Percentiles rank a stretch among this genome's conserved stretches.
phyloP scores from a whole-genome alignment of 306 rosid genomes.

The Hippophae rhamnoides region DNA sequence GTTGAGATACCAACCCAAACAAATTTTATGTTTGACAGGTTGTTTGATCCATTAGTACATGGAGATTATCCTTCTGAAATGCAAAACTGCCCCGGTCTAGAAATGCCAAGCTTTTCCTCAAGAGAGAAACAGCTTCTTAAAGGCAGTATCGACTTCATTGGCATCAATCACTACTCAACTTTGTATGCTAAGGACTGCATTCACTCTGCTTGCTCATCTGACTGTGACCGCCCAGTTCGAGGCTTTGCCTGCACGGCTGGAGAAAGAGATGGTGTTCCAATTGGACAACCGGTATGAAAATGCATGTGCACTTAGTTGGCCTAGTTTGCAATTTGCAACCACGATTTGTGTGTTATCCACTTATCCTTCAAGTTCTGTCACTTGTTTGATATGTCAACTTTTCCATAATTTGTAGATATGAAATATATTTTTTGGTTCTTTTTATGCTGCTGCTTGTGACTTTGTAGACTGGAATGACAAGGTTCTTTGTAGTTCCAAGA shows the following conservation, averaged over 20 bases:
- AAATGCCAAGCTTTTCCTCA: slow-evolving; percentile 37
- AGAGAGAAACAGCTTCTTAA: slow-evolving; percentile 32
- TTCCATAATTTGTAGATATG: not conserved
- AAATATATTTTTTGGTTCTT: not conserved
- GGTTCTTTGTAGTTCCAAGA: slow-evolving; percentile 52
- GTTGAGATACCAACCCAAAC: not conserved
- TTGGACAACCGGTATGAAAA: slow-evolving; percentile 40
- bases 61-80: slow-evolving; percentile 59
- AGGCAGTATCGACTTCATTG: slow-evolving; percentile 50
- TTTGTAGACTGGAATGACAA: slow-evolving; percentile 40
- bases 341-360: not conserved
- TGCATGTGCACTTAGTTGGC: not conserved
- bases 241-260: slow-evolving; percentile 33
- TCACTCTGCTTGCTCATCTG: slow-evolving; percentile 25
- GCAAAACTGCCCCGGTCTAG: slow-evolving; percentile 36
- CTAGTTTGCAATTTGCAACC: not conserved
- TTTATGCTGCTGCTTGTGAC: not conserved
- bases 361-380: not conserved
- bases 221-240: slow-evolving; percentile 27
- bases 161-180: slow-evolving; percentile 46
- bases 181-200: slow-evolving; percentile 49
- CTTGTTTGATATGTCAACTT: not conserved
- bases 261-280: slow-evolving; percentile 42
- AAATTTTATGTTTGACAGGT: slow-evolving; percentile 23
- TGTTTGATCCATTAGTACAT: slow-evolving; percentile 38